Base-by-base conservation (phyloP, 345 rosid genomes). In the Dipteronia sinensis region DNA sequence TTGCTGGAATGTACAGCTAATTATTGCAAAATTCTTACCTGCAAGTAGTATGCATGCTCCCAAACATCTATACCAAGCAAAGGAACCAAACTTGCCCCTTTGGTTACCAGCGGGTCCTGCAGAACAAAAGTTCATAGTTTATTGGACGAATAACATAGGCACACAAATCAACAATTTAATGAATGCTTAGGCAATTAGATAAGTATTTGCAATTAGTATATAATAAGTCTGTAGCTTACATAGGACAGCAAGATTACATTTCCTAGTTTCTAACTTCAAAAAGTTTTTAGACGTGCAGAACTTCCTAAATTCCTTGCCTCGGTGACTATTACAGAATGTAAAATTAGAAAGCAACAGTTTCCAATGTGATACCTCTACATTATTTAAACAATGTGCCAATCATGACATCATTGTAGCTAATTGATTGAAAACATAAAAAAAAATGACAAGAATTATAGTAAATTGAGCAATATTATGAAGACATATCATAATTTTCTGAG, bases 41-140 rank as follows among this genome's bases (percentile, higher is more conserved):
- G 99, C 47, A 96, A 83, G 81, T 96, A 96, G 87, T 96, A 96
- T 44, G 98, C 99, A 82, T 96, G 99, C 88, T 96, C 99, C 99
- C 98, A 96, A 40, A 94, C 99, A 86, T 96, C 98, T 77, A 96
- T 83, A 12, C 99, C 99, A 69, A 96, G 87, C 80, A 96, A 78
- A 62, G 98, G 98, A 83, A 91, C 90, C 78, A 96, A 81, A 77
- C 67, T 78, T 76, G 90, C 72, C 78, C 94, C 98, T 85, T 91
- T 92, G 5, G 99, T 90, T 62, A 92, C 95, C 66, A 92, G 83
- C 17, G 98, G 95, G 82, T 96, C 99, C 98, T 96, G 87, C 80
- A 62, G 69, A 69, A 74, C 47, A 13, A 10, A 46, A 67, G 61
- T 67, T 11, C 29, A 68, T 56, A 53, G 47, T 58, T 61, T 38